Percentiles rank a stretch among this genome's conserved stretches.
Conservation (phyloP, 108 stramenopile species). For the Cyclostephanos tholiformis region DNA sequence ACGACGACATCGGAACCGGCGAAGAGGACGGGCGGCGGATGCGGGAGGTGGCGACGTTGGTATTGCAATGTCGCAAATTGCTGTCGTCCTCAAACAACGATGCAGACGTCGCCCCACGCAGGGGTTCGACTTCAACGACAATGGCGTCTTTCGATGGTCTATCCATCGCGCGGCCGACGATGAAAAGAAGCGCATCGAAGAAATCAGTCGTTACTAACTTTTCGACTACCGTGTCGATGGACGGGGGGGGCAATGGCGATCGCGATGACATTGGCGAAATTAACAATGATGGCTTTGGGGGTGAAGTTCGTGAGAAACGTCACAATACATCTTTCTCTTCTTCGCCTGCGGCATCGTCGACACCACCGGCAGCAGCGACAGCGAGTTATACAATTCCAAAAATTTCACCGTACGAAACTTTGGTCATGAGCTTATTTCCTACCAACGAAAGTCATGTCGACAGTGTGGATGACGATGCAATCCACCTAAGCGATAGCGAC, state of each 20-base stretch:
- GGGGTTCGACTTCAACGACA: not conserved
- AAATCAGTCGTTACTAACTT: slow-evolving; percentile 4
- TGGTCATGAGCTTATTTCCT: slow-evolving; percentile 37
- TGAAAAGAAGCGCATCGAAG: not conserved
- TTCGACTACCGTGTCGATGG: slow-evolving; percentile 23
- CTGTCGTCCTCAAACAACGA: slow-evolving; percentile 9
- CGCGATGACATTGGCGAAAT: not conserved
- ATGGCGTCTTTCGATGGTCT: not conserved
- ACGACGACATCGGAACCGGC: slow-evolving; percentile 7
- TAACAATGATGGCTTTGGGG: not conserved
- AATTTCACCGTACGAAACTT: slow-evolving; percentile 36
- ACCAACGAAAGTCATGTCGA: not conserved
- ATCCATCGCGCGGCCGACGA: not conserved
- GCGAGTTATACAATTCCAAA: not conserved
- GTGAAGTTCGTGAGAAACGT: not conserved
- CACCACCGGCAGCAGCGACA: not conserved
- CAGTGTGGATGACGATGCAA: not conserved
- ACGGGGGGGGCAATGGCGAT: not conserved
- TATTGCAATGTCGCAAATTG: slow-evolving; percentile 60
- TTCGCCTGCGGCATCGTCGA: not conserved
- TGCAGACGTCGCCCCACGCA: not conserved
- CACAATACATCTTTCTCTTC: not conserved
- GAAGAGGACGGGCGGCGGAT: slow-evolving; percentile 16
- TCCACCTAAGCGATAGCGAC: slow-evolving; percentile 4
- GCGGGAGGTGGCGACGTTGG: slow-evolving; percentile 54